A percentile compares a stretch with the other conserved stretches of the same genome.
phyloP scores from a whole-genome alignment of 495 filamentous ascomycete genomes.

The Recurvomyces mirabilis region DNA sequence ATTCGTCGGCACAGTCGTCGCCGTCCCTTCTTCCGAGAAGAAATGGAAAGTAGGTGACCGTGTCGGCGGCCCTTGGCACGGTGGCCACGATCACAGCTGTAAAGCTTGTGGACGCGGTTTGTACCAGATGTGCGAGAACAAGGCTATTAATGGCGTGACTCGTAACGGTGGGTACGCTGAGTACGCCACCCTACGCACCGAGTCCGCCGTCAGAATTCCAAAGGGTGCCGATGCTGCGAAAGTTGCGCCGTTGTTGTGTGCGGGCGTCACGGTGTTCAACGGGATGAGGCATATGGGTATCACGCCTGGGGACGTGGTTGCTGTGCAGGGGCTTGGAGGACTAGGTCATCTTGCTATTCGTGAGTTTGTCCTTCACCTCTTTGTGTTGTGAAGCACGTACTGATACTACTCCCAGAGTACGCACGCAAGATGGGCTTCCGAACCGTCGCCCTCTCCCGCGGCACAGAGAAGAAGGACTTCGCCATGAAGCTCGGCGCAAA shows the following conservation, averaged over 20 bases:
- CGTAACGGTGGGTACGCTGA: conserved; percentile 46
- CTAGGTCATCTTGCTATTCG: conserved; percentile 50
- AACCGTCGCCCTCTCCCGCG: conserved; percentile 50
- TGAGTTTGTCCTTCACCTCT: too few species aligned
- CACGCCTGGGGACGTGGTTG: conserved; percentile 46
- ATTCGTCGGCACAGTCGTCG: conserved; percentile 30
- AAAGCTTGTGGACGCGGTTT: conserved; percentile 32
- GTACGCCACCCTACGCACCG: conserved; percentile 50
- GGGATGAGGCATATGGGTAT: conserved; percentile 52
- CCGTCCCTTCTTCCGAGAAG: conserved; percentile 29
- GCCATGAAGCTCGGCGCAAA: conserved; percentile 53
- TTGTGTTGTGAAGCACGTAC: too few species aligned
- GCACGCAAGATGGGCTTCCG: conserved; percentile 54
- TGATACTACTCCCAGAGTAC: too few species aligned
- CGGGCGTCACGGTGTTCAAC: conserved; percentile 65
- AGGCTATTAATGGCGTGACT: conserved; percentile 30
- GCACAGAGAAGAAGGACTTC: conserved; percentile 46
- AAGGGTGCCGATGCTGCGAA: conserved; percentile 44
- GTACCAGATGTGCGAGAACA: conserved; percentile 38
- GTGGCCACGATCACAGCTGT: conserved; percentile 37
- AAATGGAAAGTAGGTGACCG: conserved; percentile 33
- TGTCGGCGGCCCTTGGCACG: conserved; percentile 36
- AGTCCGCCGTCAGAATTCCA: conserved; percentile 54
- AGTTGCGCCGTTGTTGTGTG: conserved; percentile 58
- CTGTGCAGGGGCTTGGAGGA: conserved; percentile 42